Evolutionary conservation across 192 early-diverging fungal species (phyloP).

Genomic region (Gonapodya sp.): DNA sequence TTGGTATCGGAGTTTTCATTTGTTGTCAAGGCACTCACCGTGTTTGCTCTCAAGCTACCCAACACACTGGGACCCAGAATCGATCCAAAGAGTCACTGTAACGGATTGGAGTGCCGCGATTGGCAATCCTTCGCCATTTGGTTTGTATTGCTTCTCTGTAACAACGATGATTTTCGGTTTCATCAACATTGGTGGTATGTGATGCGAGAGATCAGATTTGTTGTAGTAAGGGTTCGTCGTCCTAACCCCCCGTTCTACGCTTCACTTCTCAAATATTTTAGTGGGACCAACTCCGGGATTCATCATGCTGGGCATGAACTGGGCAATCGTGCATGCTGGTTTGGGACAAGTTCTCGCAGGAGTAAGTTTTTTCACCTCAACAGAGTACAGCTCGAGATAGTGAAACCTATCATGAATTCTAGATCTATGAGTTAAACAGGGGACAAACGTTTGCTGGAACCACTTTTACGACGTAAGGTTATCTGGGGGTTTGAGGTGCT

Average conservation of each 20-base stretch:
- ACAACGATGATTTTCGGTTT: slow-evolving; percentile 4
- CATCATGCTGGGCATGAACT: slow-evolving; percentile 12
- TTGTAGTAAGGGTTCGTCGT: background rate
- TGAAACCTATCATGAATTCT: no score
- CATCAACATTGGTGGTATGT: background rate
- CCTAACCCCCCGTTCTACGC: background rate
- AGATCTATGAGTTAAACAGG: background rate
- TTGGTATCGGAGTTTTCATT: background rate
- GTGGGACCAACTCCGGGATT: background rate
- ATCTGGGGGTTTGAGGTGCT: background rate
- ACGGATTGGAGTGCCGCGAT: slow-evolving; percentile 8
- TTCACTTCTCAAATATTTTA: background rate
- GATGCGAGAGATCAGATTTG: no score
- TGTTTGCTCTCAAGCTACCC: background rate
- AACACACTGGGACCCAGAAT: slow-evolving; percentile 2
- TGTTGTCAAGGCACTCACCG: background rate
- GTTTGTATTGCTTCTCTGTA: slow-evolving; percentile 3
- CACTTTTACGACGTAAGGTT: background rate
- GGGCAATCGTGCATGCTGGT: background rate
- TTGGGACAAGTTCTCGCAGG: background rate
- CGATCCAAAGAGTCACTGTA: background rate
- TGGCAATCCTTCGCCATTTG: slow-evolving; percentile 2
- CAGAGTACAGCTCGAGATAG: no score
- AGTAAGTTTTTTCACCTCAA: no score
- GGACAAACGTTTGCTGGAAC: slow-evolving; percentile 11